Evolutionary conservation across 306 rosid genomes (phyloP), one percentile per base, ranked within the genome.

Genomic region (Cucumis melo): DNA sequence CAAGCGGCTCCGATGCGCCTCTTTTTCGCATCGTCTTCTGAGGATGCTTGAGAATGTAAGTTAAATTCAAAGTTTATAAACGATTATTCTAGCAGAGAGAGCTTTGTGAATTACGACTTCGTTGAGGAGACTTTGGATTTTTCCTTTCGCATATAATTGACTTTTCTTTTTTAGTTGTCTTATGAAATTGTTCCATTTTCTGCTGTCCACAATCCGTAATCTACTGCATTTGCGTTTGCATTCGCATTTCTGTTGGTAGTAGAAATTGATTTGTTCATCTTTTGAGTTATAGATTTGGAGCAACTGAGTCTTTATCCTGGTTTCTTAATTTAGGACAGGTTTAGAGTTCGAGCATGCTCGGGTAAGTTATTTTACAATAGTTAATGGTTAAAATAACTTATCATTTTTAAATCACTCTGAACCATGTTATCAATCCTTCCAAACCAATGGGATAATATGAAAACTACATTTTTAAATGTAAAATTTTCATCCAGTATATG

Each of bases 1-100:
- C 98, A 2, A 27, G 76, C 78, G 89, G 79, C 63, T 79, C 96
- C 46, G 91, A 90, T 60, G 95, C 96, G 4, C 98, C 98, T 0
- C 98, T 90, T 87, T 94, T 94, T 67, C 97, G 96, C 74, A 90
- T 91, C 32, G 95, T 89, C 75, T 91, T 93, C 85, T 88, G 73
- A 65, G 72, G 50, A 63, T 36, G 72, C 50, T 65, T 65, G 50
- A 65, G 72, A 63, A 38, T 67, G 74, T 42, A 67, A 67, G 74
- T 51, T 51, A 6, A 42, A 67, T 11, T 67, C 13, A 1, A 62
- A 63, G n/a, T 34, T 0, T 39, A 13, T 21, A 11, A 67, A 67
- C 74, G 32, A 19, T 41, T 44, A 42, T 13, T 42, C 73, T 65
- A 19, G 68, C 24, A 2, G 74, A 67, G 64, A 29, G 1, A 39